These are phyloP conservation scores for Thalassiosira mediterranea DNA, from an alignment of 352 stramenopile species.

Conservation along the genomic window DNA sequence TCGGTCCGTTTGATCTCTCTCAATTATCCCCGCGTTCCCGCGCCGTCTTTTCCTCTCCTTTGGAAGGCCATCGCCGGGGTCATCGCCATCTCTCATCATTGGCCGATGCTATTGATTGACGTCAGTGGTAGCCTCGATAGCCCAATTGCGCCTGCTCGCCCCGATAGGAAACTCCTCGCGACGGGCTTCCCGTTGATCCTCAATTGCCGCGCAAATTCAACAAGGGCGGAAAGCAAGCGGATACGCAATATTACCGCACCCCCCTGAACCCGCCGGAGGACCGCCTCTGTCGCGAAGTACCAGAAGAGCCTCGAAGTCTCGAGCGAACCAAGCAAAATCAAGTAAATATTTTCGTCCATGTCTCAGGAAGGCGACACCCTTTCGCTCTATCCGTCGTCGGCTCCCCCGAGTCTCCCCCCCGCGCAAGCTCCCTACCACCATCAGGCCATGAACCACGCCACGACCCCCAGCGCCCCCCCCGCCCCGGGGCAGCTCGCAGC, in stretches of 20 bases:
- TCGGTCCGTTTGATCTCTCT: neutral
- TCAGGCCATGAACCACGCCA: neutral
- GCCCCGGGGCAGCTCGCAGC: no score
- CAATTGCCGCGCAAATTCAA: neutral
- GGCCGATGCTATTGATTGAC: neutral
- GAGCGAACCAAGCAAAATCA: neutral
- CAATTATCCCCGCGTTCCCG: no score
- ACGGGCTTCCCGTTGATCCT: neutral
- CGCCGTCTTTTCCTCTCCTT: neutral
- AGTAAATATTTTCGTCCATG: slow-evolving; percentile 14
- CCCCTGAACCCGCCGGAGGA: no score
- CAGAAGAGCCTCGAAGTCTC: slow-evolving; percentile 3
- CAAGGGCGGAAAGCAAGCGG: neutral
- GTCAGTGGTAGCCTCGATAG: neutral
- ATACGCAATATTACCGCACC: no score
- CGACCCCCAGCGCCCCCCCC: no score
- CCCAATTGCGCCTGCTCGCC: neutral
- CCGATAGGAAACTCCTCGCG: neutral
- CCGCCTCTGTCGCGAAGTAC: neutral
- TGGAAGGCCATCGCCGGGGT: neutral
- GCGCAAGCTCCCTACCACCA: neutral
- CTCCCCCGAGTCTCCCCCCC: no score
- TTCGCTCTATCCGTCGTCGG: slow-evolving; percentile 16
- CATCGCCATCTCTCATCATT: neutral
- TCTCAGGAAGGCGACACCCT: slow-evolving; percentile 36